A percentile compares a stretch with the other conserved stretches of the same genome.
Conservation (phyloP, 768 basidiomycete genomes). For the Galerina marginata region DNA sequence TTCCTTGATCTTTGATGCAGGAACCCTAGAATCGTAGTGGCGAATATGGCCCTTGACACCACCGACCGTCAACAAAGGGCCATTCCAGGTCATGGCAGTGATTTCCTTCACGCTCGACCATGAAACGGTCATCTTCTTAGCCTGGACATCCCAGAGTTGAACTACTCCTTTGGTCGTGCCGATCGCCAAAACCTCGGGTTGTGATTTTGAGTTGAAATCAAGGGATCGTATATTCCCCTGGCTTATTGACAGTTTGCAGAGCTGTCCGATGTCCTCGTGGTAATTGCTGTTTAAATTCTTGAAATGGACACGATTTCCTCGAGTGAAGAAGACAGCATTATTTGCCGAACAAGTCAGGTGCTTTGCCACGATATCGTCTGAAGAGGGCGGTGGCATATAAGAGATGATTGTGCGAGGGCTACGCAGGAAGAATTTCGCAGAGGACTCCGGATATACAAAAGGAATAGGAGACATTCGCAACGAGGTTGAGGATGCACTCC, state of each 20-base stretch:
- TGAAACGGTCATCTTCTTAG: slow-evolving; percentile 56
- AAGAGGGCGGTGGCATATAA: slow-evolving; percentile 28
- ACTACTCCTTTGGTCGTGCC: slow-evolving; percentile 66
- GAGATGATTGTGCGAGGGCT: slow-evolving; percentile 29
- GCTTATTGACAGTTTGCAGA: slow-evolving; percentile 54
- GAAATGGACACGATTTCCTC: slow-evolving; percentile 59
- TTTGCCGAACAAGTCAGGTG: slow-evolving; percentile 49
- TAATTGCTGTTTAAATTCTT: slow-evolving; percentile 45
- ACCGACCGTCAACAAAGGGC: slow-evolving; percentile 68
- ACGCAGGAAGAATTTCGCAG: slow-evolving; percentile 30
- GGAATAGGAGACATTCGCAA: slow-evolving; percentile 18
- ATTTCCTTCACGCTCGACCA: slow-evolving; percentile 62
- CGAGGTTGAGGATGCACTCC: slow-evolving; percentile 32
- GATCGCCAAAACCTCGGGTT: slow-evolving; percentile 56
- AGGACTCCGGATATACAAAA: slow-evolving; percentile 27
- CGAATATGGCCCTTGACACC: slow-evolving; percentile 73
- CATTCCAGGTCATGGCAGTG: slow-evolving; percentile 69
- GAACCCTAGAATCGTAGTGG: slow-evolving; percentile 73
- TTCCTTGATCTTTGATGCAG: slow-evolving; percentile 55
- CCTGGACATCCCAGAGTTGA: slow-evolving; percentile 74
- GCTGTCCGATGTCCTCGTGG: slow-evolving; percentile 50
- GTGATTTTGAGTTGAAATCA: slow-evolving; percentile 40
- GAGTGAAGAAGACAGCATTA: slow-evolving; percentile 54
- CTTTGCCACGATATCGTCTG: slow-evolving; percentile 23
- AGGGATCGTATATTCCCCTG: slow-evolving; percentile 51